Base-by-base conservation (phyloP, 2,329 filamentous ascomycete genomes). In the Colletotrichum sp. region DNA sequence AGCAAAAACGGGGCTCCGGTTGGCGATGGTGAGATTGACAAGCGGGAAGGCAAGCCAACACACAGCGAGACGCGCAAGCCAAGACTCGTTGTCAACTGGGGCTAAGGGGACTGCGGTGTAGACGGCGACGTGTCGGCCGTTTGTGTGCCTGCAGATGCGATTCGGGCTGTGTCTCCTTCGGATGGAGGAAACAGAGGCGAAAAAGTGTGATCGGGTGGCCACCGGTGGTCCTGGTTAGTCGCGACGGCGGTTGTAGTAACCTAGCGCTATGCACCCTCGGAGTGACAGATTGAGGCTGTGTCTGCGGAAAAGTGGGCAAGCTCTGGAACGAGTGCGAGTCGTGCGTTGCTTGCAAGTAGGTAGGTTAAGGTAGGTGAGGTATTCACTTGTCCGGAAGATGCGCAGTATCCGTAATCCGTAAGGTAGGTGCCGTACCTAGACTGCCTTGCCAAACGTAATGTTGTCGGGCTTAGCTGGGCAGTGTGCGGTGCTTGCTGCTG, bases 181-280 rank as follows among this genome's bases (percentile, higher is more conserved):
- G 24, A 66, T 28, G 63, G 63, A 66, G 34, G 18, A 48, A 52
- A 55, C 38, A 64, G n/a, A 48, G 38, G 38, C 38, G 9, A 48
- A 21, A 48, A 52, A 52, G 21, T 48, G 43, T 52, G 43, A 52
- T 48, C 30, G 60, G 30, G 16, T 36, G 60, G 30, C 24, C 30
- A 15, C 30, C 21, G 60, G 12, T 32, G 30, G 18, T 58, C 36
- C 48, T 61, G n/a, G 26, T 12, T 43, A 38, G 69, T 60, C 38
- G 38, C 38, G 66, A 73, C 73, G 32, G 64, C 73, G 64, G 57
- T 28, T 74, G 74, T 74, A 68, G 70, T 74, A 61, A 48, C 74
- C 57, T 60, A 58, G 43, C 65, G 36, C 38, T 63, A 55, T 71
- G 72, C 72, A 72, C 32, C 26, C 57, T 60, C 58, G 64, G 43